Percentiles rank a stretch among this genome's conserved stretches.
phyloP scores from a whole-genome alignment of 352 stramenopile species.

The Phytophthora kernoviae region DNA sequence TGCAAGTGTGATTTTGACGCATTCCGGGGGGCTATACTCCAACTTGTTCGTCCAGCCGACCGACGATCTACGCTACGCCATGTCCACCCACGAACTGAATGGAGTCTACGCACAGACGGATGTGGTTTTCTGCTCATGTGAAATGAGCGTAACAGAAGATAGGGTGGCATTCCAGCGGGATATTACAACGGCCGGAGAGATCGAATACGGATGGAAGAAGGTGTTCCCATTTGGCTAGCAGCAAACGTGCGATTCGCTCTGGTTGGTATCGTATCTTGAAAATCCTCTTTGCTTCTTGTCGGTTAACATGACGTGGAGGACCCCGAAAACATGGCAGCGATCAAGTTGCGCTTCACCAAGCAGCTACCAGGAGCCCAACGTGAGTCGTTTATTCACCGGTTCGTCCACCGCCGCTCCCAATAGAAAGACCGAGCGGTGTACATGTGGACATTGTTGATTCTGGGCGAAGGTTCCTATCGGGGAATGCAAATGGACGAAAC shows the following conservation, averaged over 20 bases:
- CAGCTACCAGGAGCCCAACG: not conserved
- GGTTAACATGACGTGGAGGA: slow-evolving; percentile 2
- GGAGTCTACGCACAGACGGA: not conserved
- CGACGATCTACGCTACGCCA: slow-evolving; percentile 9
- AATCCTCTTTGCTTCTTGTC: too few species aligned
- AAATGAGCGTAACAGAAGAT: not conserved
- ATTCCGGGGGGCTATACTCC: not conserved
- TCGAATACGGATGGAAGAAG: slow-evolving; percentile 3
- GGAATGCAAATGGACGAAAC: slow-evolving; percentile 14
- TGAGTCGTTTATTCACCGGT: not conserved
- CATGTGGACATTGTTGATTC: slow-evolving; percentile 1
- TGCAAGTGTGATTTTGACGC: not conserved
- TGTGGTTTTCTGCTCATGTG: not conserved
- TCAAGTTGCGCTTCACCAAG: slow-evolving; percentile 9
- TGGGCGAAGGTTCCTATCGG: slow-evolving; percentile 1
- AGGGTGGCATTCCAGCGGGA: not conserved
- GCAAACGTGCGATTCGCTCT: slow-evolving; percentile 16
- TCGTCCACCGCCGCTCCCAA: slow-evolving; percentile 4
- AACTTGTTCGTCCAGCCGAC: slow-evolving; percentile 2
- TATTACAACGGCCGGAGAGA: slow-evolving; percentile 1
- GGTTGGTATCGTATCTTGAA: slow-evolving; percentile 12
- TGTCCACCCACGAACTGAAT: not conserved
- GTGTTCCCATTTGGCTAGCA: slow-evolving; percentile 14
- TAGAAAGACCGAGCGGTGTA: not conserved
- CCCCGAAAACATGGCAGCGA: slow-evolving; percentile 1